Evolutionary conservation across 169 alveolate species (phyloP), one percentile per base, ranked within the genome.

Genomic region (Babesia divergens): DNA sequence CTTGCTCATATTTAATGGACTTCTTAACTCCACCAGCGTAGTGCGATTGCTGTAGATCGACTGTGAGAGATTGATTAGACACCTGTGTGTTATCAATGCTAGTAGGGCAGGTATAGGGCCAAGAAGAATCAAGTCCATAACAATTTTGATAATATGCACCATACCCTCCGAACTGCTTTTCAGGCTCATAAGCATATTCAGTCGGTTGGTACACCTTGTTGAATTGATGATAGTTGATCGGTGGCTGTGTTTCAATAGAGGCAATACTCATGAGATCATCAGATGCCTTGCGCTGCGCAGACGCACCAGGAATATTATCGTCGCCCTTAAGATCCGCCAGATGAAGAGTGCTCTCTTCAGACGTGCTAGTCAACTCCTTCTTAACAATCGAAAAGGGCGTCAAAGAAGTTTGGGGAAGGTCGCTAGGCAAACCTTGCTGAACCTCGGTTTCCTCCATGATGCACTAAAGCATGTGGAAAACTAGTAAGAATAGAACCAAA

Each of bases 201-300:
- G 71, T 38, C 11, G 72, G 14, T 18, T 59, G 64, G n/a, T 72
- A 66, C 6, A 50, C 37, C 6, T 52, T 7, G 7, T 38, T 18
- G 3, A 28, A 42, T 11, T 62, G 65, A 32, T 22, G 50, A 32
- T 66, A 77, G 0, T 35, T 54, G n/a, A 54, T 58, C 6, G 84
- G 67, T 14, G 86, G 82, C 47, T 77, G 86, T 6, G 86, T 77
- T 37, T 77, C 86, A 37, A 77, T 34, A 0, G 86, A 77, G 16
- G 86, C 80, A 1, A 77, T 22, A 40, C 82, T 66, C 40, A 59
- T 52, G 18, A 66, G 60, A 2, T 38, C 49, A 18, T 77, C 77
- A 1, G 46, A 29, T 2, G 20, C 67, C 22, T 66, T 54, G 40
- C 6, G 13, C 22, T 43, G 29, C 31, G n/a, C 37, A 3, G 59